Conservation (phyloP, 371 early-diverging fungal species). For the Homolaphlyctis polyrhiza region DNA sequence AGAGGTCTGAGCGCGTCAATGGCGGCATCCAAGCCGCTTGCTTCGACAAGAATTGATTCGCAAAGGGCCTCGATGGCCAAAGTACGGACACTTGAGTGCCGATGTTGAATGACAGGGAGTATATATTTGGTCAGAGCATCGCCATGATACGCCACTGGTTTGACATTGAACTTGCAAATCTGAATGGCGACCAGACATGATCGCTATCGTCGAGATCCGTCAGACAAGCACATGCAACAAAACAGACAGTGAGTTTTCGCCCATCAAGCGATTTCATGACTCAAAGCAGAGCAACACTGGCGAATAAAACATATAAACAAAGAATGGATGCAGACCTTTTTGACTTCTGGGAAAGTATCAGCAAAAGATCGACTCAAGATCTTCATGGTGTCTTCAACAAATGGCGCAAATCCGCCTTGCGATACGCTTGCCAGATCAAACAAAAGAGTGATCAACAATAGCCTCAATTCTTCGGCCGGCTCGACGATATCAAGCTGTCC, state of each 20-base stretch:
- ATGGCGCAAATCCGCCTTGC: conserved; percentile 24
- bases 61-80: conserved; percentile 21
- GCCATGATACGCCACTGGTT: conserved; percentile 16
- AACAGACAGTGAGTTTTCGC: neutral
- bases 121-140: conserved; percentile 28
- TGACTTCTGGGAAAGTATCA: conserved; percentile 46
- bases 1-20: conserved; percentile 25
- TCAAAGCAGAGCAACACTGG: neutral
- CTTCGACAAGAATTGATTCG: conserved; percentile 32
- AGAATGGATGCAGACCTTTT: conserved; percentile 45
- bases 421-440: conserved; percentile 11
- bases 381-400: conserved; percentile 32
- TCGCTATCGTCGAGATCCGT: neutral
- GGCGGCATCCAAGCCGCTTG: conserved; percentile 28
- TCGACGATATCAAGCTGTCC: conserved; percentile 32
- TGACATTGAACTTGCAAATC: conserved; percentile 13
- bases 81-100: conserved; percentile 42
- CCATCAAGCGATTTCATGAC: neutral
- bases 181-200: conserved; percentile 26
- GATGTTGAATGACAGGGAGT: conserved; percentile 29
- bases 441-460: conserved; percentile 24
- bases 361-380: conserved; percentile 24
- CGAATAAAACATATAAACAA: too few species aligned
- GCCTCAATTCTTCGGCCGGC: conserved; percentile 45
- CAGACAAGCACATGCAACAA: neutral